Base-by-base conservation (phyloP, 176 grass and related monocot genomes). In the Oryza meridionalis region DNA sequence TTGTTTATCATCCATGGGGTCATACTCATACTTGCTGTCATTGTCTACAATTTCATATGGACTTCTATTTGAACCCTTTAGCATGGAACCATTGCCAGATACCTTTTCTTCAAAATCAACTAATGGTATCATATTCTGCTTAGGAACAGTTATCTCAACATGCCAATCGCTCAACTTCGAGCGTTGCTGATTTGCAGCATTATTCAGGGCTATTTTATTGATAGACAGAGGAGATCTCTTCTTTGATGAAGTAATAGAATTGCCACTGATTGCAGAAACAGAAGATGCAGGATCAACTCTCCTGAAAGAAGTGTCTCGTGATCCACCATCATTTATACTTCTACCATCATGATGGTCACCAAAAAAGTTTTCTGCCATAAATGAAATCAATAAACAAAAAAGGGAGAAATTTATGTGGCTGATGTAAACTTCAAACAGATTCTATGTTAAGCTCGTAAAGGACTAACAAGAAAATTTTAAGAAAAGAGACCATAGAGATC, bases 141-240 rank as follows among this genome's bases (percentile, higher is more conserved):
- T 99, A 12, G 93, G 93, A 78, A 96, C 78, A 88, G 96, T 87
- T 87, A 96, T 89, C 80, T 99, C 91, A 85, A 96, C 87, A 72
- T 87, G 86, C 96, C 96, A 96, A 81, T 90, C 91, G 67, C 69
- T 90, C 49, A 84, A 65, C 37, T 92, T 95, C 59, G 73, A 37
- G 14, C 63, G 71, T 31, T 92, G 87, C 61, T 88, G 80, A 66
- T 88, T 95, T 55, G 80, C 77, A 12, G 82, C 84, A 80, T 70
- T 90, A 53, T 85, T 91, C 76, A 69, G 78, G 55, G 86, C 75
- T 72, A 80, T 24, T 80, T 94, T 96, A 47, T 80, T 94, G 65
- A 94, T 62, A 83, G 93, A 92, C 81, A 96, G 87, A 68, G 93
- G 96, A 72, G 86, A 86, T 76, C 91, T 94, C 86, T 88, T 90